Evolutionary conservation across 495 filamentous ascomycete species (phyloP), one percentile per base, ranked within the genome.

Genomic region (Podospora fimiseda): DNA sequence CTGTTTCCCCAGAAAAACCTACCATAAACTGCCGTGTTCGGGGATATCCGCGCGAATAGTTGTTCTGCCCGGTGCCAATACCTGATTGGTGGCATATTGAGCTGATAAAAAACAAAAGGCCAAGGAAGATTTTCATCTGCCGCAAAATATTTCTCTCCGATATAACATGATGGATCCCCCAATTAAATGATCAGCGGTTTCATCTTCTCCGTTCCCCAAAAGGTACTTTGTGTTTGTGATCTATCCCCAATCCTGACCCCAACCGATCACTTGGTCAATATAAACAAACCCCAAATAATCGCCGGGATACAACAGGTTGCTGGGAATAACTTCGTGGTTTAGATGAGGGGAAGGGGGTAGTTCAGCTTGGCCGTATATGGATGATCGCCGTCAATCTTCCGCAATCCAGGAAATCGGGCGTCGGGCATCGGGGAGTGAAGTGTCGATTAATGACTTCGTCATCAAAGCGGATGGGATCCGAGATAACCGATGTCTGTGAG

Each of bases 61-160:
- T 39, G n/a, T n/a, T 48, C 7, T 20, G 21, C 36, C 15, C 24
- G 13, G 14, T 16, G 1, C 9, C 9, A 27, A 9, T 30, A 2
- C 20, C 23, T n/a, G 15, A 50, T 51, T 42, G 46, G 47, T 55
- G 51, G 37, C 33, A 58, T 33, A 54, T 44, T 43, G 37, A 8
- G 36, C n/a, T n/a, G n/a, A n/a, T n/a, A n/a, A n/a, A n/a, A n/a
- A n/a, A n/a, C n/a, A n/a, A n/a, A n/a, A n/a, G n/a, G 51, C 40
- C 23, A 50, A 9, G 15, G n/a, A n/a, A 13, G 22, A 36, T 16
- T 23, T 8, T 40, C 51, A 58, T 58, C 16, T 47, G 43, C 40
- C 45, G 51, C 45, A 23, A 4, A 22, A 36, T 20, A 22, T n/a
- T 7, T 6, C 23, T 47, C 44, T n/a, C 14, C 23, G 21, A 47